Conservation (phyloP, 2,329 filamentous ascomycete species). For the Botrytis hyacinthi region DNA sequence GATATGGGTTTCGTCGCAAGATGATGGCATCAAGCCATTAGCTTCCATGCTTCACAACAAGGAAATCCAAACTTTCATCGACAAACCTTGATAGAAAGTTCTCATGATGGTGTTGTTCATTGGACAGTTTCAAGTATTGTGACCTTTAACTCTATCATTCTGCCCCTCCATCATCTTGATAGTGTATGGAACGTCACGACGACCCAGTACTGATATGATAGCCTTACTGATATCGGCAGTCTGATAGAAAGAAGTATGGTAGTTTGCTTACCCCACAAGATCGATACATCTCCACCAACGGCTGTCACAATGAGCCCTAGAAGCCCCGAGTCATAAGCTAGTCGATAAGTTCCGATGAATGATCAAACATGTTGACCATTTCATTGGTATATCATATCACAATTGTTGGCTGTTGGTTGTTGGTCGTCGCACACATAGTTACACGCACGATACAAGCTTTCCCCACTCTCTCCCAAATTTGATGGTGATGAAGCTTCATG, state of each 20-base stretch:
- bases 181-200: slow-evolving; percentile 20
- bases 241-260: not conserved
- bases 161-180: slow-evolving; percentile 13
- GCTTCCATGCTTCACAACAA: not conserved
- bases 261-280: slow-evolving; percentile 8
- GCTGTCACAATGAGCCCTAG: not conserved
- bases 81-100: slow-evolving; percentile 1
- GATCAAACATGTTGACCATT: not conserved
- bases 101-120: slow-evolving; percentile 6
- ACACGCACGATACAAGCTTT: not conserved
- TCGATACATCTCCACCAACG: not conserved
- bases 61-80: slow-evolving; percentile 5
- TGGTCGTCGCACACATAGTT: not conserved
- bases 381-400: not conserved
- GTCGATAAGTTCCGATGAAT: not conserved
- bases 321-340: not conserved
- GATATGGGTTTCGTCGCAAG: not conserved
- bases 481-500: not conserved
- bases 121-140: slow-evolving; percentile 5
- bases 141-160: not conserved
- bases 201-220: not conserved
- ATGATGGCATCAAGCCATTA: slow-evolving; percentile 3
- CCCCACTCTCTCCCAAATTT: not conserved
- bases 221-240: not conserved
- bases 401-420: not conserved